A percentile compares a stretch with the other conserved stretches of the same genome.
phyloP scores from a whole-genome alignment of 1,139 yeast genomes.

The Hyphopichia wangnamkhiaoensis region DNA sequence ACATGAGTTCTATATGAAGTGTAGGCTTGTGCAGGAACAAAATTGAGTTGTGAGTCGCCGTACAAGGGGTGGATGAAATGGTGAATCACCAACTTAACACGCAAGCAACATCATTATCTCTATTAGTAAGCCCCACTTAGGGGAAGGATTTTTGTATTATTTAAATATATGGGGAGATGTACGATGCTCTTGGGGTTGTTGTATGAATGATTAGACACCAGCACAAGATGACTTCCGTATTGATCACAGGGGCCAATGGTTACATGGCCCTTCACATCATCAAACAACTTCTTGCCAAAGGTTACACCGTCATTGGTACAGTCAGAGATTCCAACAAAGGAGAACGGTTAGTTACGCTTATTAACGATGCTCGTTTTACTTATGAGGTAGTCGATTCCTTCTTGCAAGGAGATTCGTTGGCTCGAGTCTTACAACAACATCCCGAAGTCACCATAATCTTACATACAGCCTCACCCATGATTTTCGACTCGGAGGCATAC shows the following conservation, averaged over 20 bases:
- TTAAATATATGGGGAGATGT: too few species aligned
- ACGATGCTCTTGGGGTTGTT: too few species aligned
- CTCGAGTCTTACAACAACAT: slow-evolving; percentile 13
- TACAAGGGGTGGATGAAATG: too few species aligned
- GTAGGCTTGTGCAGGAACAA: too few species aligned
- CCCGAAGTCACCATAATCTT: slow-evolving; percentile 18
- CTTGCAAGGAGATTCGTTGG: slow-evolving; percentile 6
- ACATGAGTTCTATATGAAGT: too few species aligned
- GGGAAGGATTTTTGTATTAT: too few species aligned
- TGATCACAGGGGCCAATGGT: slow-evolving; percentile 37
- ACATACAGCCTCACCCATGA: slow-evolving; percentile 15
- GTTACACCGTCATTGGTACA: slow-evolving; percentile 10
- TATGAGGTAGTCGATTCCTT: slow-evolving; percentile 5
- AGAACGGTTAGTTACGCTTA: slow-evolving; percentile 1
- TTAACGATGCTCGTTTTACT: background rate
- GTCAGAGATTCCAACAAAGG: slow-evolving; percentile 9
- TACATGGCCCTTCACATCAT: slow-evolving; percentile 28
- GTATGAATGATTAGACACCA: too few species aligned
- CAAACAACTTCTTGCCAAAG: slow-evolving; percentile 8
- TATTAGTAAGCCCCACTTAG: too few species aligned
- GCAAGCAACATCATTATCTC: too few species aligned
- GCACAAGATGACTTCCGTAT: slow-evolving; percentile 3
- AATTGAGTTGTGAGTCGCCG: too few species aligned
- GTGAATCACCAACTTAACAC: too few species aligned
- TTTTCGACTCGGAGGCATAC: slow-evolving; percentile 12